Evolutionary conservation across 805 yeast genomes (phyloP).

Genomic region (Priceomyces carsonii): DNA sequence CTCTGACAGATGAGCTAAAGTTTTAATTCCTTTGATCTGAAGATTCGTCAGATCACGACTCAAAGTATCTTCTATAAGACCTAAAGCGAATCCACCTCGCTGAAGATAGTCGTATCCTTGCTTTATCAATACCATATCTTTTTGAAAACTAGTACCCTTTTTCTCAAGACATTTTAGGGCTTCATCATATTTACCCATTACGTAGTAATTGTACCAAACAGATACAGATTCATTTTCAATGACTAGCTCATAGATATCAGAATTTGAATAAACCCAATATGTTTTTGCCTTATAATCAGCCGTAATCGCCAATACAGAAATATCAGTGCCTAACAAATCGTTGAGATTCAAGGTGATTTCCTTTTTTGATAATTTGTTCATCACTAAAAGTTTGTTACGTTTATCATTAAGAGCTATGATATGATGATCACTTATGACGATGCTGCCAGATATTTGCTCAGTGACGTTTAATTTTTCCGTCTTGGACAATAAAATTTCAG

Average conservation of each 20-base stretch:
- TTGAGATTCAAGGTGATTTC: constrained; percentile 5
- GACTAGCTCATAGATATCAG: constrained; percentile 68
- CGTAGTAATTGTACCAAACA: constrained; percentile 61
- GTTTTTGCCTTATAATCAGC: constrained; percentile 45
- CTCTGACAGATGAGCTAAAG: constrained; percentile 61
- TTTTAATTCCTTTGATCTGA: constrained; percentile 41
- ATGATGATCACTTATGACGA: constrained; percentile 32
- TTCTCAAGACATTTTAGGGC: constrained; percentile 50
- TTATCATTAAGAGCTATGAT: constrained; percentile 19
- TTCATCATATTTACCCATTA: constrained; percentile 54
- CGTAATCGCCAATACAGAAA: constrained; percentile 25
- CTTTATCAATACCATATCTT: constrained; percentile 33
- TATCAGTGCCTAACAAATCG: constrained; percentile 7
- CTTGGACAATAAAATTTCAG: constrained; percentile 23
- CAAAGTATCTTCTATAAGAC: constrained; percentile 14
- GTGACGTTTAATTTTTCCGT: constrained; percentile 12
- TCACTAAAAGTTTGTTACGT: constrained; percentile 19
- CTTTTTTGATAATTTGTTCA: constrained; percentile 28
- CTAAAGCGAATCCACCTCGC: constrained; percentile 35
- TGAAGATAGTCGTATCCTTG: constrained; percentile 40
- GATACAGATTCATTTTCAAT: constrained; percentile 68
- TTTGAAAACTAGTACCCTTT: constrained; percentile 15
- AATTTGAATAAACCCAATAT: constrained; percentile 71
- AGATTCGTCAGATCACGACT: constrained; percentile 17
- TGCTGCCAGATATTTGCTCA: constrained; percentile 11